Percentiles rank a stretch among this genome's conserved stretches.
These are phyloP conservation scores for Cordyceps javanica DNA, from an alignment of 2,329 filamentous ascomycete genomes.

Conservation along the genomic window DNA sequence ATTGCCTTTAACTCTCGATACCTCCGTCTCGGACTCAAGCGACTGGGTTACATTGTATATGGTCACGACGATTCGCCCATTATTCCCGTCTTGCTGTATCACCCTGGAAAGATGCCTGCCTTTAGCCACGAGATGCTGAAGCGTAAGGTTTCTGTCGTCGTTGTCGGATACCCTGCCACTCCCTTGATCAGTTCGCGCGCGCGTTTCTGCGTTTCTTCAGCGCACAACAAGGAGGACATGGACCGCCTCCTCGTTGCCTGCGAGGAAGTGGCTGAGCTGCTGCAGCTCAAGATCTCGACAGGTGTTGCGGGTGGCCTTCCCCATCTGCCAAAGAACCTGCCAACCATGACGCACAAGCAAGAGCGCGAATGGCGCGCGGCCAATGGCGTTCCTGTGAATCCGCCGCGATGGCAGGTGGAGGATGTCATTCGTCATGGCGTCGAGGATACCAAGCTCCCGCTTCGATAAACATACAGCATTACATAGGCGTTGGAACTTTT, in stretches of 20 bases:
- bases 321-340: slow-evolving; percentile 65
- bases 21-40: slow-evolving; percentile 93
- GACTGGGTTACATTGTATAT: slow-evolving; percentile 92
- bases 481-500: slow-evolving; percentile 5
- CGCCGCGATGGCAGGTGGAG: slow-evolving; percentile 78
- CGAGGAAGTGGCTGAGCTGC: slow-evolving; percentile 83
- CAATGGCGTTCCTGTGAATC: slow-evolving; percentile 60
- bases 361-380: slow-evolving; percentile 61
- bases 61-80: slow-evolving; percentile 98
- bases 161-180: slow-evolving; percentile 95
- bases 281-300: slow-evolving; percentile 96
- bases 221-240: slow-evolving; percentile 97
- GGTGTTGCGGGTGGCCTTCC: slow-evolving; percentile 85
- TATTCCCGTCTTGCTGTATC: slow-evolving; percentile 88
- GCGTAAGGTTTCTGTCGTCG: slow-evolving; percentile 94
- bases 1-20: slow-evolving; percentile 98
- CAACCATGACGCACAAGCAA: slow-evolving; percentile 49
- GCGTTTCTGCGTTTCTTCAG: slow-evolving; percentile 90
- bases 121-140: slow-evolving; percentile 98
- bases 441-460: slow-evolving; percentile 65
- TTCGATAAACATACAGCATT: slow-evolving; percentile 46
- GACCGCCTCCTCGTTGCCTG: slow-evolving; percentile 84
- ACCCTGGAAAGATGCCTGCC: slow-evolving; percentile 97
- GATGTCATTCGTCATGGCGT: slow-evolving; percentile 72
- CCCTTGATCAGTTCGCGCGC: slow-evolving; percentile 91